Conservation (phyloP, 805 yeast genomes). For the Candida silvatica region DNA sequence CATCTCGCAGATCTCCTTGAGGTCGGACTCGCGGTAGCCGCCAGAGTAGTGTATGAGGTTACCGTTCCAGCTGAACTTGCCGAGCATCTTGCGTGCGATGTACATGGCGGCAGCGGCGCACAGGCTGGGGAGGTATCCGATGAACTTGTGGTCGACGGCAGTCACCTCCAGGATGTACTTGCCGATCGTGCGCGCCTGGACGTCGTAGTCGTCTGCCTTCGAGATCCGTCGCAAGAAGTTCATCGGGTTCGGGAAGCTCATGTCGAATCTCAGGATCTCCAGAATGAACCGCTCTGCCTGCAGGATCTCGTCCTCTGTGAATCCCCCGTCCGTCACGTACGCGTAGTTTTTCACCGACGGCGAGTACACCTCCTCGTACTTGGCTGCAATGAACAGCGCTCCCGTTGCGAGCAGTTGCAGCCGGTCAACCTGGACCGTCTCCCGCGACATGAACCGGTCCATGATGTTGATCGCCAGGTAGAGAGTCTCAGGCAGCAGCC, state of each 20-base stretch:
- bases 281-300: slow-evolving; percentile 77
- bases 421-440: slow-evolving; percentile 67
- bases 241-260: slow-evolving; percentile 84
- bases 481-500: slow-evolving; percentile 79
- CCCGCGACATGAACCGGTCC: slow-evolving; percentile 79
- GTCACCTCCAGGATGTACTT: slow-evolving; percentile 77
- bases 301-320: slow-evolving; percentile 70
- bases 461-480: slow-evolving; percentile 75
- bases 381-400: slow-evolving; percentile 80
- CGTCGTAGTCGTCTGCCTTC: slow-evolving; percentile 85
- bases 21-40: slow-evolving; percentile 68
- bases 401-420: slow-evolving; percentile 84
- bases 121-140: slow-evolving; percentile 66
- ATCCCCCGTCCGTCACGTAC: slow-evolving; percentile 81
- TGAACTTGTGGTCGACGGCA: slow-evolving; percentile 65
- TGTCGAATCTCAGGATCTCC: slow-evolving; percentile 61
- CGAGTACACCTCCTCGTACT: slow-evolving; percentile 84
- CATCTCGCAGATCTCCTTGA: slow-evolving; percentile 64
- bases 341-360: slow-evolving; percentile 84
- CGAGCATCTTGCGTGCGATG: slow-evolving; percentile 66
- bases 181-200: slow-evolving; percentile 74
- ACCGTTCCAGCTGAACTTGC: slow-evolving; percentile 67
- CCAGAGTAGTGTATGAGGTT: slow-evolving; percentile 89
- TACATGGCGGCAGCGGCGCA: slow-evolving; percentile 88
- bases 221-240: slow-evolving; percentile 82